Conservation (phyloP, 1,284 basidiomycete species). For the Peniophora sp. region DNA sequence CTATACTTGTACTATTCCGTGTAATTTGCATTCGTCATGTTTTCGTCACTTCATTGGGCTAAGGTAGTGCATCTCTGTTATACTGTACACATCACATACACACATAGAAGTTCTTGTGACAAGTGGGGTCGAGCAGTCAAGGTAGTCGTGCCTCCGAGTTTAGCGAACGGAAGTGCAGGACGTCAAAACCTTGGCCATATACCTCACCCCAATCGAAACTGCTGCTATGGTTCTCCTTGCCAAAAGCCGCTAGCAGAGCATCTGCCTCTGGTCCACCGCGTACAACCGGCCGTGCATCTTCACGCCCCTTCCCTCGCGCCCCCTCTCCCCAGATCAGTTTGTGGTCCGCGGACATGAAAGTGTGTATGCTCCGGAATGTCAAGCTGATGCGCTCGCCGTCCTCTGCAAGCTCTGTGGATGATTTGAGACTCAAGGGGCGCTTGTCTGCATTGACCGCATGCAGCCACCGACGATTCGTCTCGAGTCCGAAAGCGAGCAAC, state of each 20-base stretch:
- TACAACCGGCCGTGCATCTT: constrained; percentile 41
- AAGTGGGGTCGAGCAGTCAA: no score
- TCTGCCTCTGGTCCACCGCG: constrained; percentile 42
- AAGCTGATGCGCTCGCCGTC: constrained; percentile 65
- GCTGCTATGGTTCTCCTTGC: constrained; percentile 59
- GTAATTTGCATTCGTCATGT: no score
- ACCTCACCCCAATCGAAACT: constrained; percentile 58
- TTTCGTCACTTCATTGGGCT: no score
- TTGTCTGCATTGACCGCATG: constrained; percentile 69
- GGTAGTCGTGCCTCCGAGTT: no score
- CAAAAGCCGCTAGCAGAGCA: constrained; percentile 52
- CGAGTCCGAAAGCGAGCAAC: constrained; percentile 66
- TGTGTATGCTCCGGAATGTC: constrained; percentile 70
- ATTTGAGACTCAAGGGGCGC: constrained; percentile 44
- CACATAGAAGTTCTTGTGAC: no score
- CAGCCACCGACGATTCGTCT: constrained; percentile 62
- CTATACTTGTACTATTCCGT: no score
- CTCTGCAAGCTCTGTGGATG: constrained; percentile 40
- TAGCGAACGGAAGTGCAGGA: constrained; percentile 68
- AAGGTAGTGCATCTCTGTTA: no score
- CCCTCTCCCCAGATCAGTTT: constrained; percentile 61
- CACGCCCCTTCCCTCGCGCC: constrained; percentile 48
- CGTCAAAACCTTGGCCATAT: constrained; percentile 61
- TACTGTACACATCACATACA: no score
- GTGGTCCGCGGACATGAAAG: constrained; percentile 49